phyloP scores from a whole-genome alignment of 371 early-diverging fungal genomes.

The Saksenaea oblongispora region DNA sequence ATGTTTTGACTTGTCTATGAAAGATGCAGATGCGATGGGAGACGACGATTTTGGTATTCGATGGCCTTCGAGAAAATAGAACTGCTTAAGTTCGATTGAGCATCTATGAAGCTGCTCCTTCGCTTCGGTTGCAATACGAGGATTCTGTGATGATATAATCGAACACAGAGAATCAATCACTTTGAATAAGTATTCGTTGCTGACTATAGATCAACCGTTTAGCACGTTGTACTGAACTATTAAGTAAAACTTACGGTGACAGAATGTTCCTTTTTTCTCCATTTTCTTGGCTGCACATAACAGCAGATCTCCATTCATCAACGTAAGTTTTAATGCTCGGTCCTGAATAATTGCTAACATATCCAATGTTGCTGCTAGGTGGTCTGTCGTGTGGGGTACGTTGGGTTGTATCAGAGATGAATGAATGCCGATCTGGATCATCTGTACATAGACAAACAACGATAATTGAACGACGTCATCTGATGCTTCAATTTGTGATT shows the following conservation, averaged over 20 bases:
- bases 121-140: not conserved
- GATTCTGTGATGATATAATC: not conserved
- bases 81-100: not conserved
- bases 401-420: not conserved
- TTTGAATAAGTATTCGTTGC: not conserved
- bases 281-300: not conserved
- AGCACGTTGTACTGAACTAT: not conserved
- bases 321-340: not conserved
- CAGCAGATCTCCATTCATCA: not conserved
- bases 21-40: not conserved
- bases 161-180: not conserved
- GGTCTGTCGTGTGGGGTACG: not conserved
- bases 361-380: not conserved
- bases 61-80: not conserved
- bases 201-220: not conserved
- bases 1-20: not conserved
- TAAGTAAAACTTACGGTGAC: not conserved
- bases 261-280: not conserved
- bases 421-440: not conserved
- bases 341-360: not conserved
- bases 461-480: not conserved
- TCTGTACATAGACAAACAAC: not conserved
- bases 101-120: not conserved
- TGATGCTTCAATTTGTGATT: not conserved
- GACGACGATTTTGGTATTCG: not conserved